Conservation (phyloP, 2,329 filamentous ascomycete species). For the Alternaria consortialis region DNA sequence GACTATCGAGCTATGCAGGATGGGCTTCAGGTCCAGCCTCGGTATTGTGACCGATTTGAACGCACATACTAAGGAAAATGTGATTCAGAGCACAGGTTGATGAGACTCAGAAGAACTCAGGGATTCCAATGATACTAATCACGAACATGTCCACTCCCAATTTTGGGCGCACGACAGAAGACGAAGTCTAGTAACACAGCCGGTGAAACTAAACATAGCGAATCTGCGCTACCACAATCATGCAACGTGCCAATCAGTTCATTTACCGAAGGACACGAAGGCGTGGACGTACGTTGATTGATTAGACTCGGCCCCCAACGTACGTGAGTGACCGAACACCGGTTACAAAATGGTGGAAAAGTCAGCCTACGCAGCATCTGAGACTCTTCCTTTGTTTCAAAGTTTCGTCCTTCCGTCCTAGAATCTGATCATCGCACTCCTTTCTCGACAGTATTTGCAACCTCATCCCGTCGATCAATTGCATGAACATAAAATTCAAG, state of each 20-base stretch:
- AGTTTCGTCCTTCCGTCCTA: background rate
- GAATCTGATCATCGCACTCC: background rate
- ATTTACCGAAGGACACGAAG: background rate
- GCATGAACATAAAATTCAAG: background rate
- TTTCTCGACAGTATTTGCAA: background rate
- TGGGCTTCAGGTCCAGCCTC: background rate
- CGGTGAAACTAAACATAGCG: background rate
- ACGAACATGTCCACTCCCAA: background rate
- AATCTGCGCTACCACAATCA: background rate
- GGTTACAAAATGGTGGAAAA: background rate
- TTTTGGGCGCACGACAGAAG: background rate
- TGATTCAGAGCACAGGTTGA: background rate
- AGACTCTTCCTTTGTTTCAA: background rate
- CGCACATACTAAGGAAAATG: background rate
- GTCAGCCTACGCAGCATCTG: background rate
- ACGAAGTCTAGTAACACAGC: background rate
- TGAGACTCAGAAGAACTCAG: background rate
- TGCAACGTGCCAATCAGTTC: background rate
- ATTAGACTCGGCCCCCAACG: background rate
- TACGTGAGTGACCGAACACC: background rate
- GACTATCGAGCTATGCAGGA: background rate
- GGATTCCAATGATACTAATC: slow-evolving; percentile 1
- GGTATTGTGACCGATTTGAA: background rate
- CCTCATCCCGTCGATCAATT: background rate
- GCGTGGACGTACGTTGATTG: background rate